Evolutionary conservation across 768 basidiomycete species (phyloP).

Genomic region (Daedaleopsis nitida): DNA sequence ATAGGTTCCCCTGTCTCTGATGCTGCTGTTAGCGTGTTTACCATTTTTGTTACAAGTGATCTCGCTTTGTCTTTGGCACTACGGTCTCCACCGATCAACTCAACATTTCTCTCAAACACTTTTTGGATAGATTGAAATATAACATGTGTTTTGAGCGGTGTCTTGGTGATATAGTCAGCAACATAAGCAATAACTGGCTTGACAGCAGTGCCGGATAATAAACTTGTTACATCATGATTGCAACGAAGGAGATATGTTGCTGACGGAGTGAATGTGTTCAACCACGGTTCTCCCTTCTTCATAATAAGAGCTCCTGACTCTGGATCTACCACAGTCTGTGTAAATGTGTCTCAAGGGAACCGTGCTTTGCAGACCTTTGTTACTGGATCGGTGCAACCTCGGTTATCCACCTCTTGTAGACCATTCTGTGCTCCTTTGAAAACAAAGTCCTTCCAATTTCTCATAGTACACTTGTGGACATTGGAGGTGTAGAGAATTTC

Average conservation of each 20-base stretch:
- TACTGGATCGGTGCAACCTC: not conserved
- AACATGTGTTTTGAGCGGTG: not conserved
- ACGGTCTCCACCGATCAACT: not conserved
- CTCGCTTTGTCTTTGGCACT: not conserved
- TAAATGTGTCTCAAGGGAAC: not conserved
- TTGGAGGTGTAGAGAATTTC: not conserved
- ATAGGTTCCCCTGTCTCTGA: conserved; percentile 18
- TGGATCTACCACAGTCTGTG: not conserved
- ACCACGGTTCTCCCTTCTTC: conserved; percentile 5
- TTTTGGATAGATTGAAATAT: conserved; percentile 3
- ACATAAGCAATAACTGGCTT: conserved; percentile 1
- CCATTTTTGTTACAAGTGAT: conserved; percentile 3
- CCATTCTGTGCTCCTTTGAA: not conserved
- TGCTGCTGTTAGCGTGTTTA: conserved; percentile 3
- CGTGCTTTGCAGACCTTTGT: not conserved
- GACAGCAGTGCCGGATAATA: not conserved
- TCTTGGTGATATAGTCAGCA: not conserved
- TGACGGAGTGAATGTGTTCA: not conserved
- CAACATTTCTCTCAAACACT: not conserved
- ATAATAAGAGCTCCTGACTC: not conserved
- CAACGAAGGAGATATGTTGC: not conserved
- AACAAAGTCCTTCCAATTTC: not conserved
- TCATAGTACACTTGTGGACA: not conserved
- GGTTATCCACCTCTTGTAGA: not conserved
- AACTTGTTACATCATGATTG: conserved; percentile 1